Percentiles rank a stretch among this genome's conserved stretches.
Conservation (phyloP, 2,329 filamentous ascomycete genomes). For the Epichloe bromicola region DNA sequence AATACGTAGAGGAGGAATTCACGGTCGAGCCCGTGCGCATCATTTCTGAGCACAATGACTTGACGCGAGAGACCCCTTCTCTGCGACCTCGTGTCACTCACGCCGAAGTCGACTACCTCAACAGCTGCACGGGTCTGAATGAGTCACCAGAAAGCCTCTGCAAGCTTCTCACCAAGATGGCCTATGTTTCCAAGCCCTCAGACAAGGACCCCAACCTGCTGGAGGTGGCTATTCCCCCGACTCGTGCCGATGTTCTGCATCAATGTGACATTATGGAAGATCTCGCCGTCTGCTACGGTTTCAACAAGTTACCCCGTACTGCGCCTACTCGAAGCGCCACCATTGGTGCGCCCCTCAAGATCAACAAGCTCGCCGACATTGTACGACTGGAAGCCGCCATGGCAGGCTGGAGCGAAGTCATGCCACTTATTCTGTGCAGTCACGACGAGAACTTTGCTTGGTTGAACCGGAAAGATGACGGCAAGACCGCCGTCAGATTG, state of each 20-base stretch:
- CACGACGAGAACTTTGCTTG: slow-evolving; percentile 97
- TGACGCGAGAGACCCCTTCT: slow-evolving; percentile 65
- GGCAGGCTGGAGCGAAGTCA: slow-evolving; percentile 91
- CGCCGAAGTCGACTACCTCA: slow-evolving; percentile 86
- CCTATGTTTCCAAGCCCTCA: slow-evolving; percentile 68
- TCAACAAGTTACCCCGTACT: slow-evolving; percentile 83
- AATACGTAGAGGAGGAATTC: slow-evolving; percentile 78
- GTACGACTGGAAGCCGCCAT: slow-evolving; percentile 80
- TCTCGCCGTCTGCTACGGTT: slow-evolving; percentile 89
- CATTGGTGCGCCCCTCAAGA: slow-evolving; percentile 75
- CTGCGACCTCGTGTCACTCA: slow-evolving; percentile 63
- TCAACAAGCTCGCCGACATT: slow-evolving; percentile 94
- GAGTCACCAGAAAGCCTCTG: slow-evolving; percentile 65
- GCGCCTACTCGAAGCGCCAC: slow-evolving; percentile 79
- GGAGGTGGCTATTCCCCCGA: slow-evolving; percentile 79
- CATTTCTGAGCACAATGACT: slow-evolving; percentile 77
- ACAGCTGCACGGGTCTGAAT: slow-evolving; percentile 74
- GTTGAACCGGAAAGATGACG: slow-evolving; percentile 83
- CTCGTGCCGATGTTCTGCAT: slow-evolving; percentile 86
- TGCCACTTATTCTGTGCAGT: slow-evolving; percentile 92
- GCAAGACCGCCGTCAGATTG: slow-evolving; percentile 67
- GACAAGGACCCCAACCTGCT: slow-evolving; percentile 54
- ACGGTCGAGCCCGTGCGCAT: slow-evolving; percentile 90
- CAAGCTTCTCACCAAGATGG: slow-evolving; percentile 77
- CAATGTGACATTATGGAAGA: slow-evolving; percentile 99